Evolutionary conservation across 1,284 basidiomycete genomes (phyloP).

Genomic region (Xanthoconium separans): DNA sequence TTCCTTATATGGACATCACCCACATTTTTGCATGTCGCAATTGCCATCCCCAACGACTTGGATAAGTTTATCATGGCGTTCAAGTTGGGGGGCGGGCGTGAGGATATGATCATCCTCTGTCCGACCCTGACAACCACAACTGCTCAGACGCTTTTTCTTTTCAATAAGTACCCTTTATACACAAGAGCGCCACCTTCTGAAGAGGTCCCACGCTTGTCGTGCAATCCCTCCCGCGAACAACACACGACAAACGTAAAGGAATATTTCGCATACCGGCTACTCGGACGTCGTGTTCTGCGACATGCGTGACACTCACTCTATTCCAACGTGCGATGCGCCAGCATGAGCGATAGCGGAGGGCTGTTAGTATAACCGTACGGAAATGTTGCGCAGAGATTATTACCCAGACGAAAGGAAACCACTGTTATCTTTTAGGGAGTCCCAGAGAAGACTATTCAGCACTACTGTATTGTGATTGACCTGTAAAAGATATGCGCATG

Average conservation of each 20-base stretch:
- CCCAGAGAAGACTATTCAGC: constrained; percentile 24
- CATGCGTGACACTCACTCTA: constrained; percentile 5
- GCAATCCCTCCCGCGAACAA: constrained; percentile 19
- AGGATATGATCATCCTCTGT: too few species aligned
- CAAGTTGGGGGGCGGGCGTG: too few species aligned
- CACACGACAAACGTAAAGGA: constrained; percentile 3
- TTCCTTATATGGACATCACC: too few species aligned
- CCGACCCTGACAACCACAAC: constrained; percentile 9
- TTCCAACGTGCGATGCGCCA: too few species aligned
- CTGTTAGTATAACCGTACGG: too few species aligned
- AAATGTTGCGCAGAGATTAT: too few species aligned
- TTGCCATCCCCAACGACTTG: too few species aligned
- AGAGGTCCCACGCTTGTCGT: constrained; percentile 9
- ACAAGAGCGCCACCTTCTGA: constrained; percentile 17
- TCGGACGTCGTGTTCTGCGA: constrained; percentile 19
- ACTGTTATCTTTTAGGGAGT: constrained; percentile 31
- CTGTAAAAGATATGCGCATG: neutral
- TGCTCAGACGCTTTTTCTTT: constrained; percentile 17
- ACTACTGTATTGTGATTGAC: constrained; percentile 14
- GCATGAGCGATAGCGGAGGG: too few species aligned
- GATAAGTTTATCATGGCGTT: too few species aligned
- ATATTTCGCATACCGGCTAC: constrained; percentile 6
- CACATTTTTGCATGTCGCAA: too few species aligned
- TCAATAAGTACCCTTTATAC: constrained; percentile 13
- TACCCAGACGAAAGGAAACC: constrained; percentile 25